A percentile compares a stretch with the other conserved stretches of the same genome.
Conservation (phyloP, 148 eudicot genomes). For the Vaccinium vitisidaea region DNA sequence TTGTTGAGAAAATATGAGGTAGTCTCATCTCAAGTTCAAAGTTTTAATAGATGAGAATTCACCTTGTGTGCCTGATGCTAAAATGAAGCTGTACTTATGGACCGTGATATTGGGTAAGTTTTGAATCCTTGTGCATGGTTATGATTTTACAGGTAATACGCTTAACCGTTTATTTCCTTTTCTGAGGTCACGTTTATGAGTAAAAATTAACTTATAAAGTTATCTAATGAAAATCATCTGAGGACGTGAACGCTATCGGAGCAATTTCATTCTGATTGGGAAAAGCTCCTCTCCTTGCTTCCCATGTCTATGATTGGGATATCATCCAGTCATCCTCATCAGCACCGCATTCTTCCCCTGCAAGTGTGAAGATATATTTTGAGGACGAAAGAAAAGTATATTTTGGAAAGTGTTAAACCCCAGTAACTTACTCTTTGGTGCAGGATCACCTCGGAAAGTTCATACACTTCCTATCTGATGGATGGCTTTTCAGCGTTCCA, state of each 20-base stretch:
- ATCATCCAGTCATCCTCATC: constrained; percentile 14
- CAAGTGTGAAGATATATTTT: constrained; percentile 28
- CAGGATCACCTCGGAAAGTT: constrained; percentile 64
- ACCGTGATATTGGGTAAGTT: neutral
- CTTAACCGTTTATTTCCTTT: neutral
- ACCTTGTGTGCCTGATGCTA: neutral
- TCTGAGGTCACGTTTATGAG: constrained; percentile 11
- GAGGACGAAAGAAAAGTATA: constrained; percentile 27
- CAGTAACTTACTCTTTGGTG: constrained; percentile 74
- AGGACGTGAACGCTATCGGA: constrained; percentile 1
- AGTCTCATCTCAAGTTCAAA: neutral
- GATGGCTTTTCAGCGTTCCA: constrained; percentile 49
- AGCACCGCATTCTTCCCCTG: constrained; percentile 20
- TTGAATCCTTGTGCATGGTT: neutral
- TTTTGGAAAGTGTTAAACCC: constrained; percentile 45
- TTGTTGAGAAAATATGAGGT: neutral
- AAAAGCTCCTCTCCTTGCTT: neutral
- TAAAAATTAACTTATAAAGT: neutral
- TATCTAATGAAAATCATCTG: neutral
- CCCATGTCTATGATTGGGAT: neutral
- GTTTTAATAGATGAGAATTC: neutral
- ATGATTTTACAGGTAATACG: neutral
- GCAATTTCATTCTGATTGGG: constrained; percentile 11
- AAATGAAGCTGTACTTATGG: neutral
- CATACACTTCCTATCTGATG: constrained; percentile 38